phyloP scores from a whole-genome alignment of 1,284 basidiomycete species.

The Sanghuangporus baumii region DNA sequence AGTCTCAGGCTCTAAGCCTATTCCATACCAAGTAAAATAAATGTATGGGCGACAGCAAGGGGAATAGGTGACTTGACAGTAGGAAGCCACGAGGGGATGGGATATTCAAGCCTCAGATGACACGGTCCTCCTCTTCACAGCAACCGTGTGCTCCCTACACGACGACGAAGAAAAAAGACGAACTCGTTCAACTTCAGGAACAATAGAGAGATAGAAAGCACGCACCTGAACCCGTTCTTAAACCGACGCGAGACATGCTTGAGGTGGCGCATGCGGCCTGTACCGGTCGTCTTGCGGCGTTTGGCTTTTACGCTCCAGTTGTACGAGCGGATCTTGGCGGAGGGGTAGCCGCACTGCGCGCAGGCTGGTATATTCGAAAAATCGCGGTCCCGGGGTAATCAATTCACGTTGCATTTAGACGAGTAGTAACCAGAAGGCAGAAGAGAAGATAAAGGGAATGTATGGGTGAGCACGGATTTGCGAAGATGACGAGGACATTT shows the following conservation, averaged over 20 bases:
- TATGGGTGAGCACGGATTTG: neutral
- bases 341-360: slow-evolving; percentile 93
- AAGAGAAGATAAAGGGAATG: neutral
- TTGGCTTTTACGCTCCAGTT: slow-evolving; percentile 99
- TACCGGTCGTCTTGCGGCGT: slow-evolving; percentile 98
- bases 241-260: slow-evolving; percentile 88
- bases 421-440: neutral
- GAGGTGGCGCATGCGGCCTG: slow-evolving; percentile 94
- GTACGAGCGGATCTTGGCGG: slow-evolving; percentile 93
- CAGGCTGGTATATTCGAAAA: slow-evolving; percentile 53
- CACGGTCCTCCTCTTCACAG: slow-evolving; percentile 53
- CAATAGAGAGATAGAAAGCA: slow-evolving; percentile 5
- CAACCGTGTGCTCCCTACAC: slow-evolving; percentile 75
- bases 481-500: neutral
- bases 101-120: slow-evolving; percentile 40
- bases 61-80: neutral
- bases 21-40: neutral
- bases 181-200: neutral
- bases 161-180: neutral
- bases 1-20: neutral
- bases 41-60: neutral
- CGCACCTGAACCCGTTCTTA: slow-evolving; percentile 96
- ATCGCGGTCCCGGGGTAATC: neutral
- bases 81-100: neutral
- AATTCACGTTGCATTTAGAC: neutral